These are phyloP conservation scores for Stachybotrys chlorohalonatus DNA, from an alignment of 2,329 filamentous ascomycete genomes.

Conservation along the genomic window DNA sequence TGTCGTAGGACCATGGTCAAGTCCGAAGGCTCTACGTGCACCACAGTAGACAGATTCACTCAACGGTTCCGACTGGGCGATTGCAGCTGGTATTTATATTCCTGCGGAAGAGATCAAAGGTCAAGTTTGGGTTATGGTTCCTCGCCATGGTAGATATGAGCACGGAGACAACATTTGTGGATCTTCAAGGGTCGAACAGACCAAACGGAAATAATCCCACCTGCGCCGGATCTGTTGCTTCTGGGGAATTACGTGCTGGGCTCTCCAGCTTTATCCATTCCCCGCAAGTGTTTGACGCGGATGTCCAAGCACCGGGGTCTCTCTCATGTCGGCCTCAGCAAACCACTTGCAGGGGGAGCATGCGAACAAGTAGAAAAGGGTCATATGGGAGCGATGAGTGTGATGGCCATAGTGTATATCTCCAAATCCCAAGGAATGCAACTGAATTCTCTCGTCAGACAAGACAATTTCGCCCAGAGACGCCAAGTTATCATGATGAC, in stretches of 20 bases:
- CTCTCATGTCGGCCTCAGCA: too few species aligned
- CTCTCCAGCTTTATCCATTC: not conserved
- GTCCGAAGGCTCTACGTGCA: not conserved
- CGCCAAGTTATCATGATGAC: not conserved
- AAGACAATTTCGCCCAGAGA: not conserved
- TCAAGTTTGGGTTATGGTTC: not conserved
- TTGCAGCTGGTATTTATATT: not conserved
- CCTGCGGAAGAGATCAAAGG: not conserved
- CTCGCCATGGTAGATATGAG: not conserved
- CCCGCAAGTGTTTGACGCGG: too few species aligned
- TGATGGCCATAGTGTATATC: not conserved
- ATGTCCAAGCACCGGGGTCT: too few species aligned
- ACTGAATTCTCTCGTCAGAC: too few species aligned
- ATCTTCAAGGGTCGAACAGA: not conserved
- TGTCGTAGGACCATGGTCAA: not conserved
- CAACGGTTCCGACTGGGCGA: too few species aligned
- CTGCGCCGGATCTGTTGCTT: not conserved
- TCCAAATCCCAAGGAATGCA: too few species aligned
- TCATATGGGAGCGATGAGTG: too few species aligned
- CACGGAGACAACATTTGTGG: not conserved
- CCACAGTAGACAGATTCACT: not conserved
- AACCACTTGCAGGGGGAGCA: too few species aligned
- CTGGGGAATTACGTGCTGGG: not conserved
- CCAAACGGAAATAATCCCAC: not conserved
- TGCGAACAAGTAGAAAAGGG: too few species aligned